phyloP scores from a whole-genome alignment of 257 asterid genomes.

The Cinchona pubescens region DNA sequence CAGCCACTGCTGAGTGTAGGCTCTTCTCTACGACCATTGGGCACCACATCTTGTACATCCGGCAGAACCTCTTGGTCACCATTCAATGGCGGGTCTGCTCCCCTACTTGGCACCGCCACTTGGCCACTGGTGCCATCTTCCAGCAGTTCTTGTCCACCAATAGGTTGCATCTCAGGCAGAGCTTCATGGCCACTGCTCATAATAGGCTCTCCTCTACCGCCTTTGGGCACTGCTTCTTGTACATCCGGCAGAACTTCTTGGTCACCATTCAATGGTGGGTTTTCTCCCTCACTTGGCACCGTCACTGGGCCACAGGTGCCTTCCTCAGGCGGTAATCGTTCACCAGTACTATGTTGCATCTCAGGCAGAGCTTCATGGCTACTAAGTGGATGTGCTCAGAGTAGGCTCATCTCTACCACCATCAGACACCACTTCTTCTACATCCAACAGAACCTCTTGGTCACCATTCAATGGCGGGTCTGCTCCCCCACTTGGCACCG shows the following conservation, averaged over 20 bases:
- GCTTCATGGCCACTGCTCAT: conserved; percentile 6
- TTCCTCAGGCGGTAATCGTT: background rate
- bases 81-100: too few relatives aligned
- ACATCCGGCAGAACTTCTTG: too few relatives aligned
- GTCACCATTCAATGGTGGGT: background rate
- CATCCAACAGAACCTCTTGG: conserved; percentile 6
- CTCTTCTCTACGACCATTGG: conserved; percentile 14
- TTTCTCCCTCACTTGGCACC: conserved; percentile 12
- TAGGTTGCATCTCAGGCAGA: background rate
- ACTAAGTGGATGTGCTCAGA: too few relatives aligned
- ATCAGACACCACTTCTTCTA: background rate
- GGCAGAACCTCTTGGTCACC: conserved; percentile 1
- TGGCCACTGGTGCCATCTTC: too few relatives aligned
- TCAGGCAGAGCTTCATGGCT: too few relatives aligned
- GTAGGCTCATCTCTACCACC: conserved; percentile 15
- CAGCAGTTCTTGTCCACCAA: conserved; percentile 11
- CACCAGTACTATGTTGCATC: conserved; percentile 8
- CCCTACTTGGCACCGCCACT: too few relatives aligned
- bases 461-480: too few relatives aligned
- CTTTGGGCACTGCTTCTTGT: too few relatives aligned
- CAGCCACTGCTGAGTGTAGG: background rate
- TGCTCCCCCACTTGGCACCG: too few relatives aligned
- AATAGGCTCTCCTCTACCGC: too few relatives aligned
- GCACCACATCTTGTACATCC: conserved; percentile 2
- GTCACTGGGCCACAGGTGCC: background rate